Base-by-base conservation (phyloP, 257 asterid genomes). In the Solanum habrochaites region DNA sequence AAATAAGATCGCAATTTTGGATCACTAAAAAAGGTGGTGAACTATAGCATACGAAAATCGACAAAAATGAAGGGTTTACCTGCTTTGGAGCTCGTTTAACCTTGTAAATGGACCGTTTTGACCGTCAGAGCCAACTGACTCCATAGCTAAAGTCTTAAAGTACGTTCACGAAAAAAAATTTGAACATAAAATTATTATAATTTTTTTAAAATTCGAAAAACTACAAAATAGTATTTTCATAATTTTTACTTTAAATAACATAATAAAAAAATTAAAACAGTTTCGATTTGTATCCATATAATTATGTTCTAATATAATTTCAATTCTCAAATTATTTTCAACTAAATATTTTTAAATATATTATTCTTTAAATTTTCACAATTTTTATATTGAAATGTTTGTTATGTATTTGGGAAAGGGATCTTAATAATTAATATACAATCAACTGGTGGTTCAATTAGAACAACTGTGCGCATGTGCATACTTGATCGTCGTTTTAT, bases 361-460 rank as follows among this genome's bases (percentile, higher is more conserved):
- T 66, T 1, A 0, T 13, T 11, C 7, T 67, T 31, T 3, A 1
- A 70, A 70, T 31, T 15, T 37, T 88, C 86, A 85, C 3, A 62
- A 62, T 10, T 62, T 62, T 62, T n/a, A 62, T n/a, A 25, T 21
- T 2, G 6, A 21, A 60, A 60, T 2, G 13, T 58, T 13, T 2
- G 5, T 3, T 8, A 60, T 8, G 23, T 21, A 82, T 91, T 90
- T 85, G 81, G 75, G 70, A 90, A 42, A 16, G 86, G 94, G 96
- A 91, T 85, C 93, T 39, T 7, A 39, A 87, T 75, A 58, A 56
- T 56, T 56, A 16, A 88, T 90, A 92, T 90, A 20, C 66, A 91
- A 91, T 89, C 94, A 85, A 93, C 94, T 92, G 93, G 95, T 87
- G 87, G 93, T 94, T 93, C 89, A 85, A 93, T 89, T 92, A 91